phyloP scores from a whole-genome alignment of 306 rosid genomes.

The Vicia sativa region DNA sequence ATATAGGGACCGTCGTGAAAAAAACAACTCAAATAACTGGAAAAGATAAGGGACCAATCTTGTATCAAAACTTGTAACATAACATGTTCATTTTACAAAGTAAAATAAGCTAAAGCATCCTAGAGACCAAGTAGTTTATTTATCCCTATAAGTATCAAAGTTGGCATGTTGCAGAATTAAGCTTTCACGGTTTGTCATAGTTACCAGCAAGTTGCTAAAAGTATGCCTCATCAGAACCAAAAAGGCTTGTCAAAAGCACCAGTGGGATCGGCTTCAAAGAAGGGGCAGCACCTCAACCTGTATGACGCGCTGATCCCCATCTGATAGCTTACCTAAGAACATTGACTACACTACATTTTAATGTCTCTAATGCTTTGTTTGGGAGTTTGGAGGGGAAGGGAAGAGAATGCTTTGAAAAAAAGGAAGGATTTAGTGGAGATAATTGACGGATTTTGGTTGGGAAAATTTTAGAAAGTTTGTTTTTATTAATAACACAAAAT shows the following conservation, averaged over 20 bases:
- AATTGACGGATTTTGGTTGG: too few species aligned
- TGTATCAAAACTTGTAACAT: neutral
- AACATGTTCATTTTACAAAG: neutral
- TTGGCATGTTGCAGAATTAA: neutral
- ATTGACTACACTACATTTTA: conserved; percentile 22
- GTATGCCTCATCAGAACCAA: neutral
- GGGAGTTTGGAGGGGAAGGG: too few species aligned
- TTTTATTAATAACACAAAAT: too few species aligned
- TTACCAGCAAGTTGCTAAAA: neutral
- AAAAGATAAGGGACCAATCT: neutral
- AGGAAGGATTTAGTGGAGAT: too few species aligned
- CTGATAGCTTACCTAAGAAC: neutral
- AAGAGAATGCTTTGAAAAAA: too few species aligned
- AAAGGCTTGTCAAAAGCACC: neutral
- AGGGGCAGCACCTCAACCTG: conserved; percentile 10
- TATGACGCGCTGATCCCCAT: neutral
- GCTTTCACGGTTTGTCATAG: neutral
- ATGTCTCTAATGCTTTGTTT: neutral
- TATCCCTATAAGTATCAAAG: neutral
- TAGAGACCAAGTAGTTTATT: neutral
- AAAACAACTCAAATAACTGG: neutral
- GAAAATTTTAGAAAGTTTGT: too few species aligned
- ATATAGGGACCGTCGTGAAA: neutral
- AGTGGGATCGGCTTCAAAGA: neutral
- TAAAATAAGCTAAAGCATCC: neutral